phyloP scores from a whole-genome alignment of 805 yeast species.

The Blastobotrys terrestris region DNA sequence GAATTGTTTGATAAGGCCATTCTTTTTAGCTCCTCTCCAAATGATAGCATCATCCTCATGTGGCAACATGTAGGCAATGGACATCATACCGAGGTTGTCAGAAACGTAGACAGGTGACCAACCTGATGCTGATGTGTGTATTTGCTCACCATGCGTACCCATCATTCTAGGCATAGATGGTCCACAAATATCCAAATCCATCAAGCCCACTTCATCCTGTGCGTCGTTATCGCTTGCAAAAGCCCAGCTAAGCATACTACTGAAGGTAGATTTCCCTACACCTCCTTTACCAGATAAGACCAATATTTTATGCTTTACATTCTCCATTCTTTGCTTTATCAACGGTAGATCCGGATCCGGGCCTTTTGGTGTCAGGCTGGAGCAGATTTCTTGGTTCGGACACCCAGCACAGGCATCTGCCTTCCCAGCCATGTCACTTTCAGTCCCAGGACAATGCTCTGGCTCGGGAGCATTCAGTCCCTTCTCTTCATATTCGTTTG shows the following conservation, averaged over 20 bases:
- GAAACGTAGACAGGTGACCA: constrained; percentile 97
- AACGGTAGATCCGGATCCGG: constrained; percentile 90
- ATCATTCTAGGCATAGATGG: constrained; percentile 94
- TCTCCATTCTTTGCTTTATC: constrained; percentile 60
- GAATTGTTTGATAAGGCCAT: constrained; percentile 87
- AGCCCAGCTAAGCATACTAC: constrained; percentile 96
- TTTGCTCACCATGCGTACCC: constrained; percentile 79
- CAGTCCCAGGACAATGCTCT: constrained; percentile 98
- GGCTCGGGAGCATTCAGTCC: constrained; percentile 63
- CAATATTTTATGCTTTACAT: constrained; percentile 68
- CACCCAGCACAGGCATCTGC: constrained; percentile 94
- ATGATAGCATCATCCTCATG: constrained; percentile 89
- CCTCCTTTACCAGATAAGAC: constrained; percentile 73
- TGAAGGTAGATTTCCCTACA: constrained; percentile 95
- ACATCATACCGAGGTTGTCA: constrained; percentile 92
- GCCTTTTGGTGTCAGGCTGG: constrained; percentile 64
- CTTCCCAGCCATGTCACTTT: constrained; percentile 86
- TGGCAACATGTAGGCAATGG: constrained; percentile 92
- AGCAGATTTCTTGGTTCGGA: constrained; percentile 87
- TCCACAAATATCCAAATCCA: constrained; percentile 97
- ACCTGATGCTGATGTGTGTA: constrained; percentile 86
- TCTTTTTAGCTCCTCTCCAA: constrained; percentile 97
- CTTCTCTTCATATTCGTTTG: neutral
- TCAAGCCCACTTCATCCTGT: constrained; percentile 83
- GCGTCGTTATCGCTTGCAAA: constrained; percentile 54